Percentiles rank a stretch among this genome's conserved stretches.
Evolutionary conservation across 352 stramenopile genomes (phyloP).

Genomic region (Phytophthora syringae): DNA sequence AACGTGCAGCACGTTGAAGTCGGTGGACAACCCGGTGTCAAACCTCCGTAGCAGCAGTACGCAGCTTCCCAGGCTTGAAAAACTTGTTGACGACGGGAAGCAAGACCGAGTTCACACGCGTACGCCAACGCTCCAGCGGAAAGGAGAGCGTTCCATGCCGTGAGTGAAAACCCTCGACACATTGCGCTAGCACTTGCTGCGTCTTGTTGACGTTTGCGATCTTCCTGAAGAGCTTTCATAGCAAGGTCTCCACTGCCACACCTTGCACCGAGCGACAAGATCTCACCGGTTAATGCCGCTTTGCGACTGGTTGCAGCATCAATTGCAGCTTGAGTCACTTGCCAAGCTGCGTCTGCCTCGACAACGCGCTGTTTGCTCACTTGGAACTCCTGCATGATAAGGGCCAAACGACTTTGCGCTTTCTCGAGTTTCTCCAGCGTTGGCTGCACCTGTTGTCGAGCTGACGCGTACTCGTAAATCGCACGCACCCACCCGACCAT

Average conservation of each 20-base stretch:
- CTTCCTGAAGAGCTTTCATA: constrained; percentile 46
- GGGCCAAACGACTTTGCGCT: constrained; percentile 50
- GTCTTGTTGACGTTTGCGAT: constrained; percentile 35
- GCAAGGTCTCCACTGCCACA: constrained; percentile 39
- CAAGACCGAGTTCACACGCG: constrained; percentile 17
- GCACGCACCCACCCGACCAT: constrained; percentile 82
- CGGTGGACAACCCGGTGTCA: constrained; percentile 31
- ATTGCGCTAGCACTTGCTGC: constrained; percentile 17
- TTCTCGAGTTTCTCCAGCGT: constrained; percentile 74
- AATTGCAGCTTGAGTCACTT: constrained; percentile 31
- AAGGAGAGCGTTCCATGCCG: constrained; percentile 65
- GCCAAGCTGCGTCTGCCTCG: constrained; percentile 51
- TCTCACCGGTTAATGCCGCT: constrained; percentile 39
- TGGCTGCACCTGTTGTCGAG: constrained; percentile 57
- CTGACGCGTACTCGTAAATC: constrained; percentile 67
- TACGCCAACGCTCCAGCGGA: constrained; percentile 53
- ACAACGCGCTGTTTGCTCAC: constrained; percentile 67
- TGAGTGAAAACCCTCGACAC: constrained; percentile 33
- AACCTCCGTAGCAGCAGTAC: constrained; percentile 25
- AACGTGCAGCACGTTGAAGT: constrained; percentile 29
- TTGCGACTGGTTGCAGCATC: constrained; percentile 36
- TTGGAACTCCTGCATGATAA: constrained; percentile 74
- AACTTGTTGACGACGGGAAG: constrained; percentile 8
- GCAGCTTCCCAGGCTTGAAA: constrained; percentile 32
- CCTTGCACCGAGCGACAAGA: constrained; percentile 29